These are phyloP conservation scores for Triticum timopheevii DNA, from an alignment of 176 grass and related monocot genomes.

Conservation along the genomic window DNA sequence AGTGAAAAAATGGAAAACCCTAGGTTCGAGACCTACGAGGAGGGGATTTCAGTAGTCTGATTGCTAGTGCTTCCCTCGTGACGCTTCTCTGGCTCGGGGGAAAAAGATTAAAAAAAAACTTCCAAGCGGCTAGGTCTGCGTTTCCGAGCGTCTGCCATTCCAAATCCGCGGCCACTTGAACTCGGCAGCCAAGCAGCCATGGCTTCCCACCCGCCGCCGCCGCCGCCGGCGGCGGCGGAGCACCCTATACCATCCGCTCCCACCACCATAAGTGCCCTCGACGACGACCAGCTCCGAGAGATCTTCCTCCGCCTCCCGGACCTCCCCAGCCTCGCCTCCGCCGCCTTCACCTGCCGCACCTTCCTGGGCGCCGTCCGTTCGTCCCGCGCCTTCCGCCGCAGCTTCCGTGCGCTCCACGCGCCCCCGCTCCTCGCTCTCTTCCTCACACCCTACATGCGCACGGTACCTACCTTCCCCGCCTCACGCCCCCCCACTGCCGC, in stretches of 20 bases:
- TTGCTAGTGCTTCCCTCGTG: too few species aligned
- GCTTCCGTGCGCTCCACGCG: neutral
- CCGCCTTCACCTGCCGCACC: slow-evolving; percentile 3
- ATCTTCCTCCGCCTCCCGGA: slow-evolving; percentile 8
- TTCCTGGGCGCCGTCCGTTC: neutral
- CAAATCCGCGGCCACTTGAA: too few species aligned
- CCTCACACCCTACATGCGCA: neutral
- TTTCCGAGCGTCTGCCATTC: too few species aligned
- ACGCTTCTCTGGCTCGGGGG: too few species aligned
- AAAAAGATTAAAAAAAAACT: too few species aligned
- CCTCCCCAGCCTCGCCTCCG: neutral
- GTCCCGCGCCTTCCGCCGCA: neutral
- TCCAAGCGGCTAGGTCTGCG: too few species aligned
- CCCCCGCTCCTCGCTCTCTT: neutral
- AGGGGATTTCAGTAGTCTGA: too few species aligned
- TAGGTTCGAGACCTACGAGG: too few species aligned
- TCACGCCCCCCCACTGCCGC: neutral
- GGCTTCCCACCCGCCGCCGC: neutral
- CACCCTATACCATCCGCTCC: neutral
- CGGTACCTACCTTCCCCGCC: neutral
- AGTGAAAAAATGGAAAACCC: too few species aligned
- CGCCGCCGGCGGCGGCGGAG: neutral
- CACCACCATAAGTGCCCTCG: neutral
- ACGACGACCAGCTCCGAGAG: neutral
- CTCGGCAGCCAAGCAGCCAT: neutral